Percentiles rank a stretch among this genome's conserved stretches.
Conservation (phyloP, 1,139 yeast genomes). For the Wickerhamomyces sp. region DNA sequence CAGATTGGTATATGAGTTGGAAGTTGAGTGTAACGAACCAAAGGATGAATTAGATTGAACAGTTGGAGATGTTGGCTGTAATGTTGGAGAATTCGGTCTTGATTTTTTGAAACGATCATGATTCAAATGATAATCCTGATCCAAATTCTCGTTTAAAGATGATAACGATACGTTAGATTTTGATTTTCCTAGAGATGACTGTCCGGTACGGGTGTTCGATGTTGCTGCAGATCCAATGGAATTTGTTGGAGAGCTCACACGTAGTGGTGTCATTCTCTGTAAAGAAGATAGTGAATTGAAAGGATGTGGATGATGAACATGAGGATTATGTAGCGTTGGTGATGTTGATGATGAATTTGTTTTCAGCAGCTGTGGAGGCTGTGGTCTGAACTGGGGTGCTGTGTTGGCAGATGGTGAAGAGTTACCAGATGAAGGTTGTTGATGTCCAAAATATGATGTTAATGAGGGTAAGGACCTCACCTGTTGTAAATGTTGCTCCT, state of each 20-base stretch:
- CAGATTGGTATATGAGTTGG: slow-evolving; percentile 39
- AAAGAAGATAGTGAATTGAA: slow-evolving; percentile 42
- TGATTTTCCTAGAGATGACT: slow-evolving; percentile 14
- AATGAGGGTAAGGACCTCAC: slow-evolving; percentile 63
- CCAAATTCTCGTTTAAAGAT: slow-evolving; percentile 24
- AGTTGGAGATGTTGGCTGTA: slow-evolving; percentile 60
- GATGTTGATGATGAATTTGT: slow-evolving; percentile 22
- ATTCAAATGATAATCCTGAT: slow-evolving; percentile 44
- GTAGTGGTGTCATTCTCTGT: slow-evolving; percentile 51
- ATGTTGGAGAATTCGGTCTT: slow-evolving; percentile 72
- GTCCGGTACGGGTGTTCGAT: slow-evolving; percentile 7
- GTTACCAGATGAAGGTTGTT: slow-evolving; percentile 7
- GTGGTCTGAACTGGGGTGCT: slow-evolving; percentile 3
- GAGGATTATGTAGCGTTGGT: slow-evolving; percentile 22
- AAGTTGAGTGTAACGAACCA: slow-evolving; percentile 23
- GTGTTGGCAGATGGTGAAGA: slow-evolving; percentile 13
- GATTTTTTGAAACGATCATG: slow-evolving; percentile 55
- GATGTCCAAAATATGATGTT: slow-evolving; percentile 45
- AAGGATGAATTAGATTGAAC: slow-evolving; percentile 32
- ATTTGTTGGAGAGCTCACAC: slow-evolving; percentile 24
- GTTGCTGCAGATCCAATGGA: slow-evolving; percentile 14
- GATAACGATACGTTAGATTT: slow-evolving; percentile 28
- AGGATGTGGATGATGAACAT: slow-evolving; percentile 29
- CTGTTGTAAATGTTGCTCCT: slow-evolving; percentile 39
- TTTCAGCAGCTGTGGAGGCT: slow-evolving; percentile 8